These are phyloP conservation scores for Pythium rishiriense DNA, from an alignment of 352 stramenopile species.

Conservation along the genomic window DNA sequence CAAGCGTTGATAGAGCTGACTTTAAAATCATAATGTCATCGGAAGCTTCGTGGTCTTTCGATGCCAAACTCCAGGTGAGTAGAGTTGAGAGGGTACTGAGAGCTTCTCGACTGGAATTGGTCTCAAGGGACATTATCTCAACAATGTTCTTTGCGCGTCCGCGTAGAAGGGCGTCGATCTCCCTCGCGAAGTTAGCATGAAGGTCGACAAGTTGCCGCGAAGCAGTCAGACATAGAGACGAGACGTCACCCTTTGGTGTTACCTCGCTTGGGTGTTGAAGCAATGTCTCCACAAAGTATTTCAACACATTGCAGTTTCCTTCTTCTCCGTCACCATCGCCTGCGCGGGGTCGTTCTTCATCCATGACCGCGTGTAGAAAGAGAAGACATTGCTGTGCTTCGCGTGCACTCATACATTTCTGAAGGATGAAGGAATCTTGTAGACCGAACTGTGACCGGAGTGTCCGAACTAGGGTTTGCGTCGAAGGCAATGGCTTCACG, in stretches of 20 bases:
- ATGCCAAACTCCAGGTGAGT: constrained; percentile 19
- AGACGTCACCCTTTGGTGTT: constrained; percentile 11
- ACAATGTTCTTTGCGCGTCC: constrained; percentile 7
- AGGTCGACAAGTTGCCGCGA: constrained; percentile 19
- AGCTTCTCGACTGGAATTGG: neutral
- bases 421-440: constrained; percentile 32
- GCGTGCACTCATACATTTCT: constrained; percentile 32
- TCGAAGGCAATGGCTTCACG: constrained; percentile 13
- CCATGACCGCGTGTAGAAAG: constrained; percentile 57
- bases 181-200: constrained; percentile 7
- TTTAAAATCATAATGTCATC: constrained; percentile 1
- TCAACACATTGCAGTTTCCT: constrained; percentile 30
- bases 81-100: constrained; percentile 13
- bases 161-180: constrained; percentile 2
- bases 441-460: constrained; percentile 5
- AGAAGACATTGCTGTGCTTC: constrained; percentile 49
- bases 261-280: constrained; percentile 14
- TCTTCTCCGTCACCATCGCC: constrained; percentile 29
- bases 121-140: constrained; percentile 1
- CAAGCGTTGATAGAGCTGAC: neutral
- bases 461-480: neutral
- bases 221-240: constrained; percentile 7
- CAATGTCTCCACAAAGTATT: constrained; percentile 56
- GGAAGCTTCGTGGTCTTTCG: neutral
- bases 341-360: constrained; percentile 22